Evolutionary conservation across 106 monocot genomes (phyloP), one percentile per base, ranked within the genome.

Genomic region (Ottelia alismoides): DNA sequence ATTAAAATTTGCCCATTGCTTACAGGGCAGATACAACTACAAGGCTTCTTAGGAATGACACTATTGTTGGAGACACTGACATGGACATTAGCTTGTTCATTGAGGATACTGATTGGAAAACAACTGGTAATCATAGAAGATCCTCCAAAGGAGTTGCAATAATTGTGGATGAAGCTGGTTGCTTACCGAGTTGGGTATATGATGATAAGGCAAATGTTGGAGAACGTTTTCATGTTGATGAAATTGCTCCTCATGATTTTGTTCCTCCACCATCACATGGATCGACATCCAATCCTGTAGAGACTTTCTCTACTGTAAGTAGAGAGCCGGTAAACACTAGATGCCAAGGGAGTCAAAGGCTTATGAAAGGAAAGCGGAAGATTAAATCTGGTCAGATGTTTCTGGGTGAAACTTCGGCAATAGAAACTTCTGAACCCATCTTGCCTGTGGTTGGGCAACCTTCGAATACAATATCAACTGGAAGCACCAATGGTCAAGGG

Each of bases 321-420:
- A 2, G n/a, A 30, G 48, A 25, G 28, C 3, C 9, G 28, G 60
- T 40, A 27, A 9, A 22, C 27, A 11, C 18, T 22, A 51, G 40
- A 23, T 22, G 53, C 12, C 51, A 28, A 44, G 46, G 51, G 47
- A 47, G 53, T 65, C 30, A 55, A 57, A 78, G 31, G 32, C 20
- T 58, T 31, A 21, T 23, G 22, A 75, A 45, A 31, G 70, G 78
- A 32, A 87, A 81, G 55, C 49, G 87, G 45, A 82, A 78, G 51
- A 49, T 28, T 21, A 55, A 63, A 53, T 72, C 74, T 16, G 19
- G 35, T 29, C 56, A 22, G 30, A 28, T 20, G 31, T 51, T 22
- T 47, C 11, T 32, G 45, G 76, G 64, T 27, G 79, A 82, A 64
- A 78, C 67, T 61, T 75, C 78, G n/a, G n/a, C n/a, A n/a, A n/a